Evolutionary conservation across 1,284 basidiomycete species (phyloP).

Genomic region (Sanghuangporus sanghuang): DNA sequence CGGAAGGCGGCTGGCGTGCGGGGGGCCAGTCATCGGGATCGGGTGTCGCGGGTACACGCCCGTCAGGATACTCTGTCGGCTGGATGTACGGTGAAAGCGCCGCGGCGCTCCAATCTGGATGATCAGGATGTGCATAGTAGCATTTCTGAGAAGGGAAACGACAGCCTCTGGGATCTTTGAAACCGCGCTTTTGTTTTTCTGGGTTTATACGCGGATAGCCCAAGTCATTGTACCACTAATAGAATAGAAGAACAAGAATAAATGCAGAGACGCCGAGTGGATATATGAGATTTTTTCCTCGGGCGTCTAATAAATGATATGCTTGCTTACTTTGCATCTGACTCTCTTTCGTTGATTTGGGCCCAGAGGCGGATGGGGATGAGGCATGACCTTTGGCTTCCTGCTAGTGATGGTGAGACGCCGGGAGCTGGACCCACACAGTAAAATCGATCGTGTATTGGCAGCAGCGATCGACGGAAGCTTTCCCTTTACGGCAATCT

Average conservation of each 20-base stretch:
- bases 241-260: not conserved
- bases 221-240: constrained; percentile 15
- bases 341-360: not conserved
- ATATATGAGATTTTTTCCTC: not conserved
- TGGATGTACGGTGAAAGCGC: not conserved
- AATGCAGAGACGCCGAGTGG: no score
- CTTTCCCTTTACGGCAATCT: no score
- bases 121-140: constrained; percentile 8
- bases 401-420: no score
- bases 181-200: not conserved
- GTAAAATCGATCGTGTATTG: no score
- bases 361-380: not conserved
- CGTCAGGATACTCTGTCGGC: not conserved
- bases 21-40: not conserved
- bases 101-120: constrained; percentile 2
- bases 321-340: not conserved
- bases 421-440: no score
- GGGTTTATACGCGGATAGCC: constrained; percentile 14
- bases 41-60: constrained; percentile 1
- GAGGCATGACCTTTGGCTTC: not conserved
- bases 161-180: not conserved
- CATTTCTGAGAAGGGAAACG: not conserved
- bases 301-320: not conserved
- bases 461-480: no score
- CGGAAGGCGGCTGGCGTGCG: no score